Conservation (phyloP, 2,329 filamentous ascomycete species). For the Neofusicoccum cordaticola region DNA sequence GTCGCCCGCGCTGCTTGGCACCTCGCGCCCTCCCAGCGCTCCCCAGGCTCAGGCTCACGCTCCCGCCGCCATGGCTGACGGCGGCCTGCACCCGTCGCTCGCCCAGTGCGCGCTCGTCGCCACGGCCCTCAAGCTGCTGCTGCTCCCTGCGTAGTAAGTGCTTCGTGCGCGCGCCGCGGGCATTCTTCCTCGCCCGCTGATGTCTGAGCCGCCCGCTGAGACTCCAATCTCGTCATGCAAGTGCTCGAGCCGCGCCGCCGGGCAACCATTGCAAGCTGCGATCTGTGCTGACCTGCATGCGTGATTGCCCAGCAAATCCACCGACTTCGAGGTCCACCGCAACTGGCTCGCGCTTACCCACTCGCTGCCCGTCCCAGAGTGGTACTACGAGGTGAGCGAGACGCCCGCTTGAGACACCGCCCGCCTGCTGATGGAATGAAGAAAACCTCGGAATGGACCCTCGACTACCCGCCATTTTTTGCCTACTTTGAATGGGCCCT, state of each 20-base stretch:
- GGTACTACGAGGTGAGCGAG: constrained; percentile 78
- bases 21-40: neutral
- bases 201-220: constrained; percentile 6
- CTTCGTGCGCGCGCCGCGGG: neutral
- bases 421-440: constrained; percentile 30
- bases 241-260: constrained; percentile 7
- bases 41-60: too few species aligned
- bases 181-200: neutral
- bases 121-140: constrained; percentile 82
- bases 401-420: neutral
- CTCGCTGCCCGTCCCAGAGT: constrained; percentile 79
- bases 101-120: constrained; percentile 83
- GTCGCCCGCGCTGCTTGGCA: neutral
- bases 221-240: constrained; percentile 4
- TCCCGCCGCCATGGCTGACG: constrained; percentile 8
- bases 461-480: constrained; percentile 98
- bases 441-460: constrained; percentile 97
- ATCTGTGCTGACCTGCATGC: constrained; percentile 6
- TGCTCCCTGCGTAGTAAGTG: constrained; percentile 91
- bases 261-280: neutral
- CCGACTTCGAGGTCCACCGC: constrained; percentile 96
- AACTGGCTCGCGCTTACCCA: constrained; percentile 98
- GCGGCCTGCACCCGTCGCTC: constrained; percentile 71
- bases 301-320: constrained; percentile 72
- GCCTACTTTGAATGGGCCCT: constrained; percentile 94